Evolutionary conservation across 2,329 filamentous ascomycete genomes (phyloP).

Genomic region (Fusarium marasasianum): DNA sequence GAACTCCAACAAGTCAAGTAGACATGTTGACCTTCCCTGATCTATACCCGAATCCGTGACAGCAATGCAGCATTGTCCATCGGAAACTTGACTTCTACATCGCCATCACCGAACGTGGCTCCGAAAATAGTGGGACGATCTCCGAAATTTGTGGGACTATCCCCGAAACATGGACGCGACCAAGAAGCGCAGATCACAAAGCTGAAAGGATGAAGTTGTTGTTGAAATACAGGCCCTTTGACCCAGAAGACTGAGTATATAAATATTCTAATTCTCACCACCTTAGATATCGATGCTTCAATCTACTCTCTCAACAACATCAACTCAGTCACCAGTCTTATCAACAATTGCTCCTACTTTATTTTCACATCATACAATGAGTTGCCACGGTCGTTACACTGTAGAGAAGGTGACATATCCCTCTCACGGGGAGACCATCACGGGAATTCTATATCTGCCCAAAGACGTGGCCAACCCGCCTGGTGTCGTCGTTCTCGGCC

Average conservation of each 20-base stretch:
- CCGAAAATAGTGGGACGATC: neutral
- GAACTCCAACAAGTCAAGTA: rapidly evolving
- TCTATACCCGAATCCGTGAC: rapidly evolving
- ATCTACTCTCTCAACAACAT: neutral
- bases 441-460: neutral
- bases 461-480: neutral
- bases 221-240: neutral
- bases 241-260: neutral
- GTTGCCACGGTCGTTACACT: neutral
- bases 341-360: neutral
- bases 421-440: neutral
- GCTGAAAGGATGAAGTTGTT: too few species aligned
- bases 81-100: neutral
- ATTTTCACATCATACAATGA: neutral
- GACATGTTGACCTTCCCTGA: neutral
- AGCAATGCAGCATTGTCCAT: neutral
- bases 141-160: neutral
- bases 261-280: neutral
- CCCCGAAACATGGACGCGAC: neutral
- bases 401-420: neutral
- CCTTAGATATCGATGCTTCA: rapidly evolving
- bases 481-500: neutral
- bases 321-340: neutral
- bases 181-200: too few species aligned
- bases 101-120: too few species aligned